phyloP scores from a whole-genome alignment of 106 monocot species.

The Vanilla planifolia region DNA sequence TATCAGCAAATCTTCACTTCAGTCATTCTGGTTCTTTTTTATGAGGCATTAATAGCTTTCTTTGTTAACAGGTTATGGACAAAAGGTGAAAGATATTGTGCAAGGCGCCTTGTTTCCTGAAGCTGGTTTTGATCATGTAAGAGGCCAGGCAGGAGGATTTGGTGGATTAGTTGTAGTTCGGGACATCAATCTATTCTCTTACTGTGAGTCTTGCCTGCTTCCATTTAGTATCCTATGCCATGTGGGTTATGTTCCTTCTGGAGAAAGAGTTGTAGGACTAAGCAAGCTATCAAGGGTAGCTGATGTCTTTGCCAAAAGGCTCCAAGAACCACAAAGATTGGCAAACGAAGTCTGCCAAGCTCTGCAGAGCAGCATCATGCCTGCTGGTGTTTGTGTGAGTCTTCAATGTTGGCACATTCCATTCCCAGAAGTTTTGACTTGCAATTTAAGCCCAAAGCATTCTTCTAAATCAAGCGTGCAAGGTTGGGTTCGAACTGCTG shows the following conservation, averaged over 20 bases:
- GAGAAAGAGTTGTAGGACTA: slow-evolving; percentile 65
- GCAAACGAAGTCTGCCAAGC: slow-evolving; percentile 75
- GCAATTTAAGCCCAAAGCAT: slow-evolving; percentile 7
- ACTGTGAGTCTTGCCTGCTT: slow-evolving; percentile 91
- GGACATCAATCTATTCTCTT: slow-evolving; percentile 78
- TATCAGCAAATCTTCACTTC: no score
- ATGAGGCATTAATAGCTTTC: no score
- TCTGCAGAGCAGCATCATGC: slow-evolving; percentile 51
- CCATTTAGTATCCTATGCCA: slow-evolving; percentile 79
- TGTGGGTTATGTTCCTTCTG: slow-evolving; percentile 80
- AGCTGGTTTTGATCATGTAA: slow-evolving; percentile 42
- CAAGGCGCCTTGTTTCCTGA: slow-evolving; percentile 82
- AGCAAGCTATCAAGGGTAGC: slow-evolving; percentile 95
- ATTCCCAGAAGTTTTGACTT: slow-evolving; percentile 35
- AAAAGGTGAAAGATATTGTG: slow-evolving; percentile 68
- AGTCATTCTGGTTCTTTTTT: no score
- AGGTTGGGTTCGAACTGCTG: slow-evolving; percentile 40
- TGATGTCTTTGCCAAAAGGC: slow-evolving; percentile 80
- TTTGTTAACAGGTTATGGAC: slow-evolving; percentile 84
- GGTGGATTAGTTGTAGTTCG: slow-evolving; percentile 79
- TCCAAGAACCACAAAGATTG: slow-evolving; percentile 80
- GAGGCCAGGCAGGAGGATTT: slow-evolving; percentile 51
- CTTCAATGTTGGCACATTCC: slow-evolving; percentile 89
- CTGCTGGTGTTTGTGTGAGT: slow-evolving; percentile 78
- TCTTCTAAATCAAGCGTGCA: slow-evolving; percentile 28